Conservation (phyloP, 352 stramenopile species). For the Plasmopara muralis region DNA sequence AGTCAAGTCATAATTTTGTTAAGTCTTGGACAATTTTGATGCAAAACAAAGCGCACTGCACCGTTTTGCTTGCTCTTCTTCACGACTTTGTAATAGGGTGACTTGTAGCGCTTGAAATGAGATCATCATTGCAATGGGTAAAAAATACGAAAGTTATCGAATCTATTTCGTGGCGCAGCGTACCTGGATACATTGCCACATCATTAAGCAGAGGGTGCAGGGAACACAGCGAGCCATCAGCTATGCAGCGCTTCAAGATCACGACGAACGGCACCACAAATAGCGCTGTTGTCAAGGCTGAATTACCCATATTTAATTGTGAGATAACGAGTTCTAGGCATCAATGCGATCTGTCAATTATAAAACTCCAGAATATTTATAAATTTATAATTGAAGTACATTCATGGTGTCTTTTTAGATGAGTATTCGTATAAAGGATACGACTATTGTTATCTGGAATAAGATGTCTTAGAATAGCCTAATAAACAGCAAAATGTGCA, state of each 20-base stretch:
- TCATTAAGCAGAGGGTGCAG: conserved; percentile 53
- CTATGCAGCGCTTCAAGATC: conserved; percentile 41
- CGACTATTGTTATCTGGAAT: no score
- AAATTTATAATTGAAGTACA: no score
- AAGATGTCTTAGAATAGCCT: no score
- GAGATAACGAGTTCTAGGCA: no score
- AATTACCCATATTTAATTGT: background rate
- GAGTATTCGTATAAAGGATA: no score
- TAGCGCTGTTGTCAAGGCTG: conserved; percentile 27
- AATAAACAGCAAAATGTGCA: no score
- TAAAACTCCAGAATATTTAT: no score
- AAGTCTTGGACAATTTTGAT: background rate
- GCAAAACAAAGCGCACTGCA: conserved; percentile 7
- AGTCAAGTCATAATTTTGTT: conserved; percentile 6
- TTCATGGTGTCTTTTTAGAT: no score
- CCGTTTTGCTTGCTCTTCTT: conserved; percentile 32
- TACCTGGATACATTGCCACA: conserved; percentile 42
- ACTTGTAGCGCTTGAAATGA: conserved; percentile 30
- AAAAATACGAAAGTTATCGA: conserved; percentile 1
- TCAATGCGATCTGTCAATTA: no score
- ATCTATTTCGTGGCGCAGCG: background rate
- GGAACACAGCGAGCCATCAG: conserved; percentile 41
- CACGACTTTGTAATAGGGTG: conserved; percentile 46
- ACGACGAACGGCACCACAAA: conserved; percentile 43
- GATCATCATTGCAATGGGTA: background rate